Evolutionary conservation across 192 early-diverging fungal genomes (phyloP), one percentile per base, ranked within the genome.

Genomic region (Umbelopsis isabellina): DNA sequence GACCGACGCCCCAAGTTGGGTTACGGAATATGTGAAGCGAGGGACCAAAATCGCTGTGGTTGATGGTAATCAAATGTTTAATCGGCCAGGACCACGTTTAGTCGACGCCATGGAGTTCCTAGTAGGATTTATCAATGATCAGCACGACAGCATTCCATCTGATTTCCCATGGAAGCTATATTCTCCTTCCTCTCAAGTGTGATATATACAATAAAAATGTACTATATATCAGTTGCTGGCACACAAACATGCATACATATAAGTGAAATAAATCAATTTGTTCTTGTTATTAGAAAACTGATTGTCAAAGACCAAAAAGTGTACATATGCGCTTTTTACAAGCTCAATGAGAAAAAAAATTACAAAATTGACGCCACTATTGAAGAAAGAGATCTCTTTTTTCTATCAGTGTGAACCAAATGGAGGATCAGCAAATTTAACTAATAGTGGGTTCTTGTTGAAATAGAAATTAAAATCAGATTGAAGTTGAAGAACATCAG

Each of bases 31-130:
- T 18, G 22, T 46, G 12, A 58, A 71, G 18, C 67, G 75, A n/a
- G 82, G 72, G 18, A 69, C 66, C 1, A 83, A 72, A 0, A 65
- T 85, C 10, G 82, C 74, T 11, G 47, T 85, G 1, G 82, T 85
- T 23, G 84, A 85, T 45, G 84, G 84, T 11, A 85, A 85, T 66
- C 81, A 84, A 65, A 85, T 85, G 84, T 85, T 85, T 66, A 85
- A 85, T 55, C 79, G 84, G 15, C 79, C 82, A 47, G 84, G 84
- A 20, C 84, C 84, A 35, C 80, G 84, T 46, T 61, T 79, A 6
- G 77, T 79, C 2, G 77, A 79, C 37, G 77, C 77, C 13, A 46
- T 79, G 23, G 77, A 85, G 71, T 85, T 78, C 67, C 71, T 85
- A 8, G 80, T 81, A 1, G 78, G 77, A 52, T 70, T 79, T 49